Evolutionary conservation across 805 yeast species (phyloP).

Genomic region (Candida khao-thaluensis): DNA sequence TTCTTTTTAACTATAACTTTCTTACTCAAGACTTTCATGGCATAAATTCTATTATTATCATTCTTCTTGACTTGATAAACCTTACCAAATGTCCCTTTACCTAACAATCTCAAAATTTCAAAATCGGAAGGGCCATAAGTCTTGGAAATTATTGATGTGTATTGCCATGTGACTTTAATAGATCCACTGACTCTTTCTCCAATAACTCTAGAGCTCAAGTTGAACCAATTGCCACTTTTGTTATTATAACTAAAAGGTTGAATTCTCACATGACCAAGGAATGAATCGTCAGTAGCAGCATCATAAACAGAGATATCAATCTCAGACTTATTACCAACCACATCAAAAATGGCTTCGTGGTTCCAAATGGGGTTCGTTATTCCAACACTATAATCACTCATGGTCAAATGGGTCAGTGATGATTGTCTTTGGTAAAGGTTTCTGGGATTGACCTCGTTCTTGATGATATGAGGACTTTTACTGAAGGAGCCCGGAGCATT

Average conservation of each 20-base stretch:
- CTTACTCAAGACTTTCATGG: constrained; percentile 95
- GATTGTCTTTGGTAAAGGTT: constrained; percentile 42
- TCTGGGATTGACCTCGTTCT: constrained; percentile 18
- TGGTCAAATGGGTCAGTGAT: constrained; percentile 33
- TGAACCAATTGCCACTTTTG: constrained; percentile 63
- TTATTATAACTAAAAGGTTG: constrained; percentile 56
- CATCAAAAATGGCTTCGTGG: constrained; percentile 91
- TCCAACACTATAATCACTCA: constrained; percentile 20
- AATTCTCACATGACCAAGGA: constrained; percentile 80
- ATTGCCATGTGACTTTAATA: constrained; percentile 72
- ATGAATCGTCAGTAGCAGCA: constrained; percentile 74
- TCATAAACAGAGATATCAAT: constrained; percentile 91
- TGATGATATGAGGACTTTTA: constrained; percentile 14
- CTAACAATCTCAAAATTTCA: constrained; percentile 84
- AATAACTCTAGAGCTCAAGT: constrained; percentile 66
- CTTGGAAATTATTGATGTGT: constrained; percentile 59
- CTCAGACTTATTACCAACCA: constrained; percentile 78
- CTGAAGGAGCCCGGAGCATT: constrained; percentile 64
- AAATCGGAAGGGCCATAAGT: constrained; percentile 94
- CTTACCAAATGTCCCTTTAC: constrained; percentile 97
- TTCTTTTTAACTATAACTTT: constrained; percentile 94
- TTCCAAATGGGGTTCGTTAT: constrained; percentile 78
- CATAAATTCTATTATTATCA: constrained; percentile 88
- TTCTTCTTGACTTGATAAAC: constrained; percentile 92
- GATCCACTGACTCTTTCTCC: constrained; percentile 80